Base-by-base conservation (phyloP, 2,329 filamentous ascomycete genomes). In the Capronia epimyces region DNA sequence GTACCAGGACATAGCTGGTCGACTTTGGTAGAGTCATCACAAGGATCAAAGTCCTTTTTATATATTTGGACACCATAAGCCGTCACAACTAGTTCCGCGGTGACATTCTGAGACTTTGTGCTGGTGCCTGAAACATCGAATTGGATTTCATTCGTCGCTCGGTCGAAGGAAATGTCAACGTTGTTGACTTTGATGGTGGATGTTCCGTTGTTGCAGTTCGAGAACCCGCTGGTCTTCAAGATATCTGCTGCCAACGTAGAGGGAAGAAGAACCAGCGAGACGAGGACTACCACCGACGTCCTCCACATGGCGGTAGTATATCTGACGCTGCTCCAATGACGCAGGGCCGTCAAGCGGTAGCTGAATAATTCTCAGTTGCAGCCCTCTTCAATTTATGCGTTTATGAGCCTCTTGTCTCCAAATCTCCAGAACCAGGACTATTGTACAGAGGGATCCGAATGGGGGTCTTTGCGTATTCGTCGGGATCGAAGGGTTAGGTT, bases 31-130 rank as follows among this genome's bases (percentile, higher is more conserved):
- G 65, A 70, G 1, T 71, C 60, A 15, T 83, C 78, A 68, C 93
- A 98, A 29, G 93, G 93, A 64, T 96, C 82, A 70, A 97, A 95
- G 3, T 71, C 73, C 53, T 87, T 87, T 32, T 78, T 75, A 70
- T 94, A 97, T 20, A 96, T 80, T 55, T 85, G 70, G 52, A 80
- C 81, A 53, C 93, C 93, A 64, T 97, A 97, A 7, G 91, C 91
- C 21, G 78, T 85, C 32, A 96, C 86, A 18, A 80, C 77, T 52
- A 97, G 74, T 13, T 72, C 73, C 12, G 89, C 90, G 49, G 79
- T 86, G 53, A 97, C 88, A 60, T 95, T 90, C 67, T 93, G 88
- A 60, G 78, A 69, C 65, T 79, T 80, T 47, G 71, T 69, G 66
- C 87, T 96, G 53, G 79, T 82, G 55, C 91, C 93, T 27, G 83